Percentiles rank a stretch among this genome's conserved stretches.
These are phyloP conservation scores for Planoprotostelium fungivorum DNA, from an alignment of 78 protist species.

Conservation along the genomic window DNA sequence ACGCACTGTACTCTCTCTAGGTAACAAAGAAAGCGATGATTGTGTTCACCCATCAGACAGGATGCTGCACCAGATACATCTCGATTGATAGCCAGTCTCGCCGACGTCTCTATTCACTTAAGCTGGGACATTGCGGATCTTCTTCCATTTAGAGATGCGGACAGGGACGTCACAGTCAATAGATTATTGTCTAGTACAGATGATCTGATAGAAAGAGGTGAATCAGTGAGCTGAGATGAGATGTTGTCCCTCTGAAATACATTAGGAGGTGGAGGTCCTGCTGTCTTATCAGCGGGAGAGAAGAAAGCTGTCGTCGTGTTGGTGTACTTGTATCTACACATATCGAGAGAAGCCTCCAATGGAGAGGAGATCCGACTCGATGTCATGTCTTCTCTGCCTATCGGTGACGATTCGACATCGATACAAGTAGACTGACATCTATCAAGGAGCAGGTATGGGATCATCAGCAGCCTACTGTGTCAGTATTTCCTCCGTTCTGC, in stretches of 20 bases:
- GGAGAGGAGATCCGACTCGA: neutral
- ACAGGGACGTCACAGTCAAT: no score
- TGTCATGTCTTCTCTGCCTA: neutral
- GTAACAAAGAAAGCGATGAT: neutral
- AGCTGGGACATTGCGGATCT: neutral
- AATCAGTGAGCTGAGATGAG: no score
- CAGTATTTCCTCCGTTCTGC: conserved; percentile 36
- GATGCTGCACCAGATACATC: no score
- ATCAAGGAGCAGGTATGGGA: conserved; percentile 73
- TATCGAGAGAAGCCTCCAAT: neutral
- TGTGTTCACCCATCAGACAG: neutral
- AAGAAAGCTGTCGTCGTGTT: neutral
- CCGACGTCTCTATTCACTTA: neutral
- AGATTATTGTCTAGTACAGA: no score
- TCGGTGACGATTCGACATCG: neutral
- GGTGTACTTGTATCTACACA: neutral
- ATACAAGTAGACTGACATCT: neutral
- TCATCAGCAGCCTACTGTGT: conserved; percentile 74
- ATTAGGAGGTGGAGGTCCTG: neutral
- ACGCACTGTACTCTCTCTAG: conserved; percentile 1
- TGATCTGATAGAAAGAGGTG: no score
- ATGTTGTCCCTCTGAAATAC: neutral
- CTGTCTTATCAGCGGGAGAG: neutral
- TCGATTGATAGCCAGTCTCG: neutral
- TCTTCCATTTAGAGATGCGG: no score